Percentiles rank a stretch among this genome's conserved stretches.
phyloP scores from a whole-genome alignment of 2,329 filamentous ascomycete species.

The Bertia moriformis region DNA sequence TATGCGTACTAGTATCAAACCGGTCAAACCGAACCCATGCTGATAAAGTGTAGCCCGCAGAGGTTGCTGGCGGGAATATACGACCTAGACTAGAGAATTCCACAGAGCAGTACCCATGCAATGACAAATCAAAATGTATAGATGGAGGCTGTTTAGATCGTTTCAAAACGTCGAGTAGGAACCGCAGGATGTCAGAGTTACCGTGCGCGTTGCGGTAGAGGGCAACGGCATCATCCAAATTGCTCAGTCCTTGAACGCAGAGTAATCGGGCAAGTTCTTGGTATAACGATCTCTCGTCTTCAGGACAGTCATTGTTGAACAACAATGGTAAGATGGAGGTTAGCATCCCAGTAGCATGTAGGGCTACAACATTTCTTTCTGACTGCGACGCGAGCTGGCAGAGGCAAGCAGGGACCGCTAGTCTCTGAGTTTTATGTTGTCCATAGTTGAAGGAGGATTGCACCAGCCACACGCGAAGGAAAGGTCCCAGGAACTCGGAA shows the following conservation, averaged over 20 bases:
- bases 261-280: background rate
- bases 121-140: conserved; percentile 84
- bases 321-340: background rate
- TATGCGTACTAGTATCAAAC: conserved; percentile 75
- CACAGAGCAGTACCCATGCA: conserved; percentile 76
- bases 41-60: conserved; percentile 76
- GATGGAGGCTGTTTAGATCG: conserved; percentile 66
- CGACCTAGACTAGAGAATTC: conserved; percentile 78
- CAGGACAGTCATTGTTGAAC: background rate
- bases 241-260: background rate
- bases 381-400: background rate
- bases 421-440: background rate
- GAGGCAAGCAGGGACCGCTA: background rate
- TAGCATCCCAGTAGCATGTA: background rate
- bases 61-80: conserved; percentile 66
- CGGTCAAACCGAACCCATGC: conserved; percentile 79
- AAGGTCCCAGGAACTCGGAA: background rate
- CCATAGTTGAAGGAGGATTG: background rate
- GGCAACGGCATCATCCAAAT: conserved; percentile 36
- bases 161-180: conserved; percentile 59
- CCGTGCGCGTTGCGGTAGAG: conserved; percentile 51
- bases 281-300: background rate
- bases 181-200: conserved; percentile 43
- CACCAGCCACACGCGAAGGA: background rate
- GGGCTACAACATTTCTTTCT: background rate